Conservation (phyloP, 179 eudicot species). For the Beta macrorhiza region DNA sequence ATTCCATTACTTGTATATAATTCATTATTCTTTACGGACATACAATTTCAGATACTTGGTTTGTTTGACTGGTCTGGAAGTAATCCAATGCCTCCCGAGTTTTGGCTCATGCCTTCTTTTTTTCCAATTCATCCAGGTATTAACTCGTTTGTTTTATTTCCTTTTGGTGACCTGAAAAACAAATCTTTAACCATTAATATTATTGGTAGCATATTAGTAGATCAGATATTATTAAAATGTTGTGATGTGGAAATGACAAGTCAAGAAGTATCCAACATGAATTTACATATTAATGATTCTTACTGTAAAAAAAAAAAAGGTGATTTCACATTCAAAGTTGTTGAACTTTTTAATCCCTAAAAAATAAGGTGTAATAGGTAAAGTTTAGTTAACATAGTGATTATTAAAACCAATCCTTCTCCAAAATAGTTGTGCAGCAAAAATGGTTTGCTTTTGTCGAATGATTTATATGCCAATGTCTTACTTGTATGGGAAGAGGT, state of each 20-base stretch:
- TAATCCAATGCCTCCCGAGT: slow-evolving; percentile 49
- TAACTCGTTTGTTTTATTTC: no score
- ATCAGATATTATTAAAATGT: no score
- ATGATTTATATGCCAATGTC: slow-evolving; percentile 29
- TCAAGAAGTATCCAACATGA: background rate
- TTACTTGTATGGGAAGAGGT: slow-evolving; percentile 52
- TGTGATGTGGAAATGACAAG: no score
- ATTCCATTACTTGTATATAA: background rate
- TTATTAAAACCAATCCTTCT: background rate
- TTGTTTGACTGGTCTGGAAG: slow-evolving; percentile 57
- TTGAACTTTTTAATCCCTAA: no score
- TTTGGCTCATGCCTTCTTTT: slow-evolving; percentile 35
- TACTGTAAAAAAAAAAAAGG: no score
- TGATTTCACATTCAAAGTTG: background rate
- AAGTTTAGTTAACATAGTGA: background rate
- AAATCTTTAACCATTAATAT: no score
- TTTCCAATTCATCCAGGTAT: slow-evolving; percentile 62
- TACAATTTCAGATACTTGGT: slow-evolving; percentile 48
- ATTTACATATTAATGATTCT: no score
- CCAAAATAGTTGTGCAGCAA: slow-evolving; percentile 35
- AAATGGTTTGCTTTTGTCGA: slow-evolving; percentile 37
- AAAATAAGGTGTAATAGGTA: no score
- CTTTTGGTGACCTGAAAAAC: no score
- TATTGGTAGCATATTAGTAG: no score
- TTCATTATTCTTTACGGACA: no score